Conservation (phyloP, 2,329 filamentous ascomycete species). For the Aspergillus vadensis region DNA sequence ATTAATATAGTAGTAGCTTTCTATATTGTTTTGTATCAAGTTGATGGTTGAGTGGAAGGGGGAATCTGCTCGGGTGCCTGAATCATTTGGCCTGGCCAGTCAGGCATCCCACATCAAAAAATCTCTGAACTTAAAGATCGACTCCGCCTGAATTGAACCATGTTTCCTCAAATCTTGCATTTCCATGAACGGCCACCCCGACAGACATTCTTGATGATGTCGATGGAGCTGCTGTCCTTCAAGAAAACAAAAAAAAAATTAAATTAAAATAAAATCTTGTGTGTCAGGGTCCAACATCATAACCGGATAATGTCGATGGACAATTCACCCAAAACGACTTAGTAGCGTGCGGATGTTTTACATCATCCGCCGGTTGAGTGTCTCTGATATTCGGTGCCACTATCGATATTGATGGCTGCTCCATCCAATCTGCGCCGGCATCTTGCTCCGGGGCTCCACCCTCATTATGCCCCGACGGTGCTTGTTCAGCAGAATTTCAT, state of each 20-base stretch:
- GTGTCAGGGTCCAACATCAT: no score
- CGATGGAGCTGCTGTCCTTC: no score
- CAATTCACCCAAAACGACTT: not conserved
- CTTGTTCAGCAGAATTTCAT: not conserved
- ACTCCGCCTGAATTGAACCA: not conserved
- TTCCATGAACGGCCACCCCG: not conserved
- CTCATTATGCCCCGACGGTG: not conserved
- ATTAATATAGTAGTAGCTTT: not conserved
- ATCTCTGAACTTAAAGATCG: slow-evolving; percentile 8
- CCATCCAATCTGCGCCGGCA: not conserved
- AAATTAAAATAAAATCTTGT: no score
- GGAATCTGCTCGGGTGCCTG: not conserved
- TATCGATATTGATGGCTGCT: not conserved
- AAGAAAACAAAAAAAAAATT: no score
- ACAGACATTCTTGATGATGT: not conserved
- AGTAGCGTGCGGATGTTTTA: slow-evolving; percentile 15
- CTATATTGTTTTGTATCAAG: no score
- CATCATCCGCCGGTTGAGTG: slow-evolving; percentile 9
- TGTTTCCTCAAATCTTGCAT: not conserved
- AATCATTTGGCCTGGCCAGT: slow-evolving; percentile 12
- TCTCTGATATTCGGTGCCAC: not conserved
- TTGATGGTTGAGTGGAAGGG: no score
- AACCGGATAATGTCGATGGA: no score
- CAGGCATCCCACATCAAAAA: slow-evolving; percentile 21
- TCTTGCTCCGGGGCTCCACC: not conserved